Conservation (phyloP, 495 filamentous ascomycete genomes). For the Trichoderma gamsii region DNA sequence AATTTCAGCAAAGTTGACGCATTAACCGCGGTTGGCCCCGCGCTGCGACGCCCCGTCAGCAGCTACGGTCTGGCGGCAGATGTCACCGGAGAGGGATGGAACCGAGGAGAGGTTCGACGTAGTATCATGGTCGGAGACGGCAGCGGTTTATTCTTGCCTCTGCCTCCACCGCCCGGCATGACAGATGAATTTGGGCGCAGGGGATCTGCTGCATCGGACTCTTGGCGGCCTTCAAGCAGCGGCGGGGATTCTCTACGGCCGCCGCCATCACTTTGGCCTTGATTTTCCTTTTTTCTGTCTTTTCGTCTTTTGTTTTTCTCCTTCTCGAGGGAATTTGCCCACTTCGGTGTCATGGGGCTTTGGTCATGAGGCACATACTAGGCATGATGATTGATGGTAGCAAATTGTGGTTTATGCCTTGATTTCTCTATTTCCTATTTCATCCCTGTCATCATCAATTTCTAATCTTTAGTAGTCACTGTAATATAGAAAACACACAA, state of each 20-base stretch:
- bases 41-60: constrained; percentile 37
- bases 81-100: constrained; percentile 25
- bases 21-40: constrained; percentile 23
- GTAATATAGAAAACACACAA: not conserved
- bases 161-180: constrained; percentile 42
- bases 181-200: constrained; percentile 18
- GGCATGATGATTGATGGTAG: constrained; percentile 14
- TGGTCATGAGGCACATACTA: not conserved
- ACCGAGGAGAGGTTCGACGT: constrained; percentile 34
- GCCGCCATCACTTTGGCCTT: not conserved
- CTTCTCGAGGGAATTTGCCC: not conserved
- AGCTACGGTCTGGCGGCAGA: constrained; percentile 46
- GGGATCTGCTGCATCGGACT: constrained; percentile 21
- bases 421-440: not conserved
- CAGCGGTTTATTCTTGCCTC: constrained; percentile 73
- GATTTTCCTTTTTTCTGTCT: not conserved
- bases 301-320: not conserved
- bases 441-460: not conserved
- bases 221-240: constrained; percentile 32
- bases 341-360: not conserved
- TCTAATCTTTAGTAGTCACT: constrained; percentile 5
- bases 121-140: constrained; percentile 59
- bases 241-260: constrained; percentile 26
- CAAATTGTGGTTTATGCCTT: not conserved
- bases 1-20: constrained; percentile 51